Evolutionary conservation across 345 rosid species (phyloP).

Genomic region (thale cress (Arabidopsis thaliana)): TAIR10.1 NC_003074.8:5949501-5950000

Average conservation of each 20-base stretch:
- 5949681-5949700: neutral
- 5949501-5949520: conserved; percentile 24
- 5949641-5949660: conserved; percentile 38
- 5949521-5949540: conserved; percentile 19
- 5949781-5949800: neutral
- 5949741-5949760: neutral
- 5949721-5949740: neutral
- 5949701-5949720: neutral
- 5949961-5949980: conserved; percentile 7
- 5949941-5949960: conserved; percentile 16
- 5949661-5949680: neutral
- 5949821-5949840: neutral
- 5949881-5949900: neutral
- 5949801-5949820: neutral
- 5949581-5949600: conserved; percentile 33
- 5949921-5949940: neutral
- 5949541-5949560: conserved; percentile 26
- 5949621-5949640: conserved; percentile 11
- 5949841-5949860: conserved; percentile 10
- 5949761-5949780: neutral
- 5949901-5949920: neutral
- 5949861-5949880: neutral
- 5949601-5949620: neutral
- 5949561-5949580: conserved; percentile 44
- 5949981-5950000: neutral